Base-by-base conservation (phyloP, 2,329 filamentous ascomycete species). In the Lojkania enalia region DNA sequence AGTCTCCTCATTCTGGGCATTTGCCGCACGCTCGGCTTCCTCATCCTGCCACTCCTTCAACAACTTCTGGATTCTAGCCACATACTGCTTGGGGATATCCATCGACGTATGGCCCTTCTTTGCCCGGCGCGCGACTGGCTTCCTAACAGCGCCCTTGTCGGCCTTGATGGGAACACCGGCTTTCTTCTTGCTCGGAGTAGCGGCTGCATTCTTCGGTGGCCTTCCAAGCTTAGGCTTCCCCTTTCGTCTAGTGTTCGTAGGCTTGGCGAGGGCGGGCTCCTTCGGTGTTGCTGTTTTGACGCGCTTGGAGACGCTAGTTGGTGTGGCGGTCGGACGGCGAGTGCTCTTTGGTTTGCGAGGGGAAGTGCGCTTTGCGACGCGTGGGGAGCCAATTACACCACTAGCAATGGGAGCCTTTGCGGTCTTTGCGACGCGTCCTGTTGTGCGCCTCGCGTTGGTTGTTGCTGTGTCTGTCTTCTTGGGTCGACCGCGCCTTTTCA, bases 401-500 rank as follows among this genome's bases (percentile, higher is more conserved):
- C 23, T 27, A n/a, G 23, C 23, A 7, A 27, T n/a, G n/a, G 23
- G 23, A 27, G 23, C 23, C 23, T 27, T 27, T n/a, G 23, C 23
- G 23, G 23, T n/a, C n/a, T n/a, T n/a, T n/a, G n/a, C n/a, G n/a
- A n/a, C n/a, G 23, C 23, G 23, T 27, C 23, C 23, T 27, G 7
- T n/a, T n/a, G n/a, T n/a, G n/a, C n/a, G n/a, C n/a, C n/a, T n/a
- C n/a, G n/a, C n/a, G n/a, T n/a, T n/a, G n/a, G n/a, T n/a, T n/a
- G n/a, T n/a, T n/a, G n/a, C n/a, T n/a, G n/a, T n/a, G n/a, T n/a
- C n/a, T n/a, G n/a, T n/a, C 20, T 37, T 43, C 5, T 31, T 3
- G 14, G 41, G 41, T 13, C 41, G 32, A 9, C 44, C 39, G 39
- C 44, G 44, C 20, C 30, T 43, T 23, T 48, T 48, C 7, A 39